A percentile compares a stretch with the other conserved stretches of the same genome.
These are phyloP conservation scores for Penicillium bovifimosum DNA, from an alignment of 495 filamentous ascomycete species.

Conservation along the genomic window DNA sequence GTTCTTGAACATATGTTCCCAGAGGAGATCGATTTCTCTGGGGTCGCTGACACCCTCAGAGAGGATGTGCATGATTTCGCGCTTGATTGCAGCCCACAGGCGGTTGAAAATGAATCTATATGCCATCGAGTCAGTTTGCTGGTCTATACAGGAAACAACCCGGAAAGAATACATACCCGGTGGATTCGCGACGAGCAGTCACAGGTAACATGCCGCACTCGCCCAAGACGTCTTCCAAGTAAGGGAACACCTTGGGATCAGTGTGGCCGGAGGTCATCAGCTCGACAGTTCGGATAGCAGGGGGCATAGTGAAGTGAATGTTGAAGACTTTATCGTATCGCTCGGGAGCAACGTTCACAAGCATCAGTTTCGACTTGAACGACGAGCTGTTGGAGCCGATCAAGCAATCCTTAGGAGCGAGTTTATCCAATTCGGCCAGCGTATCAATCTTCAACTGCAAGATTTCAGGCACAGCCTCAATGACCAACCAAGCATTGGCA, in stretches of 20 bases:
- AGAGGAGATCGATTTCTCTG: slow-evolving; percentile 42
- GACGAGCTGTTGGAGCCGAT: slow-evolving; percentile 41
- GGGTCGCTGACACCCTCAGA: slow-evolving; percentile 45
- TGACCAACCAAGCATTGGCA: slow-evolving; percentile 34
- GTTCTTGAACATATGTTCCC: slow-evolving; percentile 29
- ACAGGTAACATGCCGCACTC: slow-evolving; percentile 39
- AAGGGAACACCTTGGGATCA: slow-evolving; percentile 34
- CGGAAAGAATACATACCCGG: slow-evolving; percentile 28
- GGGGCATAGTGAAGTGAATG: slow-evolving; percentile 52
- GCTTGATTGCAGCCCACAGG: slow-evolving; percentile 54
- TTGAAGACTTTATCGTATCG: slow-evolving; percentile 31
- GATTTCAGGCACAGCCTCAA: slow-evolving; percentile 51
- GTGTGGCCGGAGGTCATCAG: slow-evolving; percentile 54
- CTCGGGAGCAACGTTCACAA: slow-evolving; percentile 9
- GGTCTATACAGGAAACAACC: no score
- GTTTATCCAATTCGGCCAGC: slow-evolving; percentile 40
- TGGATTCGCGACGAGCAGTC: slow-evolving; percentile 39
- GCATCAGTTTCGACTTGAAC: slow-evolving; percentile 28
- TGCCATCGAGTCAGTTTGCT: not conserved
- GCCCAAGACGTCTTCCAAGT: slow-evolving; percentile 34
- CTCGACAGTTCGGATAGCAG: slow-evolving; percentile 43
- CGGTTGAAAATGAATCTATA: slow-evolving; percentile 50
- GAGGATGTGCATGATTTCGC: slow-evolving; percentile 46
- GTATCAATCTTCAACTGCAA: slow-evolving; percentile 42
- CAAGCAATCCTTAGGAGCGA: slow-evolving; percentile 39